Base-by-base conservation (phyloP, 805 yeast genomes). In the Starmerella kuoi region DNA sequence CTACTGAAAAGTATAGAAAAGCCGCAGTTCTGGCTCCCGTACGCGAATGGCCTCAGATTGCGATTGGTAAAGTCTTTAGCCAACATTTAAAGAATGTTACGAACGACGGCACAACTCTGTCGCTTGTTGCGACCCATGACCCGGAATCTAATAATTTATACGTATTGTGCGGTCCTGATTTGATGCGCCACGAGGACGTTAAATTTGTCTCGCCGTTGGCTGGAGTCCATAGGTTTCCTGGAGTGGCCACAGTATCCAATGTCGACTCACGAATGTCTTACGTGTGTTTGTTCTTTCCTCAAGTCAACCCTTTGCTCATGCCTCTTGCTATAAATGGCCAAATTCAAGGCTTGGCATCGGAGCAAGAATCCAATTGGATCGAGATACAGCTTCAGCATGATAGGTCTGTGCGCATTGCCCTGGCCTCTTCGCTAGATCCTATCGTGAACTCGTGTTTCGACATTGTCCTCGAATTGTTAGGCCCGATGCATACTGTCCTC, bases 21-120 rank as follows among this genome's bases (percentile, higher is more conserved):
- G 49, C 44, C 8, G 51, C 51, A 3, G 40, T 48, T 12, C 11
- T 45, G 1, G 31, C 44, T n/a, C 41, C 39, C 8, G 14, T 33
- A 11, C 32, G 45, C 6, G 45, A 45, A 14, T 48, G 51, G 51
- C 20, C 32, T 2, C 49, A 40, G 34, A 5, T n/a, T 11, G 30
- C 25, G 5, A 17, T 40, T 4, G 50, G 50, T 30, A 22, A 17
- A 2, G 40, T 44, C 4, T 47, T 47, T 35, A 25, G 38, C 24
- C 50, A 47, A 31, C 2, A 24, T 11, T 34, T 45, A n/a, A 18
- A 2, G 27, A 30, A 7, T 11, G 8, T 12, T 7, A 14, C 6
- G n/a, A n/a, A 5, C 5, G 31, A 30, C 9, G 33, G 18, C 9
- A 9, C 18, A 15, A 11, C 36, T 7, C 14, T n/a, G 37, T 14